A percentile compares a stretch with the other conserved stretches of the same genome.
Conservation (phyloP, 2,329 filamentous ascomycete species). For the Gaeumannomyces sp. region DNA sequence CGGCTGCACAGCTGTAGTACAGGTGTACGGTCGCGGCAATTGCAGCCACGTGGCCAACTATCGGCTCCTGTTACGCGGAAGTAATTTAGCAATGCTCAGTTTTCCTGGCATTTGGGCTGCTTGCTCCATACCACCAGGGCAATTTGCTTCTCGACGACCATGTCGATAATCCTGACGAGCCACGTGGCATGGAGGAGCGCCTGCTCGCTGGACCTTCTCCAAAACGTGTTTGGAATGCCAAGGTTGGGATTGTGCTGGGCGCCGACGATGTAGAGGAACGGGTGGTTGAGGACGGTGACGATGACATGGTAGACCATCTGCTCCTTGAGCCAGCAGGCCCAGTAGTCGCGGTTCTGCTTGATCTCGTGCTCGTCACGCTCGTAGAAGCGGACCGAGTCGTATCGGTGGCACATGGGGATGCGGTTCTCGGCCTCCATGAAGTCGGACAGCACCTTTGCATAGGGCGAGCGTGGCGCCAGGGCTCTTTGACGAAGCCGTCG, state of each 20-base stretch:
- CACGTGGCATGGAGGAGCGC: slow-evolving; percentile 46
- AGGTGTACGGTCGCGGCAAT: slow-evolving; percentile 48
- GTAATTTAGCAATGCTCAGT: background rate
- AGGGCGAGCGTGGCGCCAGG: slow-evolving; percentile 45
- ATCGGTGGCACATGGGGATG: slow-evolving; percentile 44
- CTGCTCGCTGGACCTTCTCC: slow-evolving; percentile 44
- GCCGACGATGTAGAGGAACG: slow-evolving; percentile 46
- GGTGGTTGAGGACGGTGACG: slow-evolving; percentile 44
- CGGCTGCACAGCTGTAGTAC: slow-evolving; percentile 46
- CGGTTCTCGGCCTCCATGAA: slow-evolving; percentile 30
- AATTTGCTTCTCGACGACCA: slow-evolving; percentile 44
- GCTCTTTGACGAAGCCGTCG: slow-evolving; percentile 38
- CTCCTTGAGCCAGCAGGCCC: slow-evolving; percentile 45
- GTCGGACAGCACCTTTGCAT: slow-evolving; percentile 42
- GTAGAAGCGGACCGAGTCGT: slow-evolving; percentile 46
- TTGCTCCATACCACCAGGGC: slow-evolving; percentile 26
- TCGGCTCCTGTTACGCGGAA: slow-evolving; percentile 32
- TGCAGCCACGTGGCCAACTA: slow-evolving; percentile 44
- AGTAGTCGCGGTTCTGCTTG: slow-evolving; percentile 38
- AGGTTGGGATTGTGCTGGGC: slow-evolving; percentile 45
- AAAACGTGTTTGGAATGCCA: slow-evolving; percentile 48
- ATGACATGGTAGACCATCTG: slow-evolving; percentile 49
- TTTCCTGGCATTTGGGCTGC: no score
- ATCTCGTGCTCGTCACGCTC: slow-evolving; percentile 41
- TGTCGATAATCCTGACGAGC: slow-evolving; percentile 48